Percentiles rank a stretch among this genome's conserved stretches.
Conservation (phyloP, 2,329 filamentous ascomycete genomes). For the Phoma herbarum region DNA sequence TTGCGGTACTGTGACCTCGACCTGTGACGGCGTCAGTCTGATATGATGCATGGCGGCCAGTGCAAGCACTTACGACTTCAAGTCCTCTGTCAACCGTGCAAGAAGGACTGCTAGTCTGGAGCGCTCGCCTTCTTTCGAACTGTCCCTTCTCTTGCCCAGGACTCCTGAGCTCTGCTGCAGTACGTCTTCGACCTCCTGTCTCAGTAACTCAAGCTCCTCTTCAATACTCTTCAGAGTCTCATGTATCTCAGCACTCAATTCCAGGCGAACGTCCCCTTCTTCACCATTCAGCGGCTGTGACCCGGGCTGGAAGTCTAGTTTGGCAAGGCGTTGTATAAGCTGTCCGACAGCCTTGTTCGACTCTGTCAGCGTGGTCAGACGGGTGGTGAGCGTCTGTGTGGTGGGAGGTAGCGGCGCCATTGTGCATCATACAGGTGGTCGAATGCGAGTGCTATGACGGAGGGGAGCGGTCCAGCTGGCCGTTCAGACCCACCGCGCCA, state of each 20-base stretch:
- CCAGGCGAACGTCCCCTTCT: slow-evolving; percentile 72
- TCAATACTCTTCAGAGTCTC: slow-evolving; percentile 79
- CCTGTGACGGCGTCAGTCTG: slow-evolving; percentile 43
- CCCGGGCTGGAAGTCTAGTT: slow-evolving; percentile 68
- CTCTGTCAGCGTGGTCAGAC: slow-evolving; percentile 62
- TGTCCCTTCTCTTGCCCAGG: slow-evolving; percentile 54
- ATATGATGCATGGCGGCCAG: background rate
- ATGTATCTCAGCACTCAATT: slow-evolving; percentile 83
- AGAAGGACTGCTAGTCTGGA: slow-evolving; percentile 72
- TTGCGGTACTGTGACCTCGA: slow-evolving; percentile 76
- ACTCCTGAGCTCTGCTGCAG: slow-evolving; percentile 52
- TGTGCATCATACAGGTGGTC: slow-evolving; percentile 38
- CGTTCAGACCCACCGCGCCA: slow-evolving; percentile 24
- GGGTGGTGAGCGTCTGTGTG: slow-evolving; percentile 55
- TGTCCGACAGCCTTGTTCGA: slow-evolving; percentile 62
- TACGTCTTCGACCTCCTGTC: slow-evolving; percentile 79
- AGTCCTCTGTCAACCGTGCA: slow-evolving; percentile 72
- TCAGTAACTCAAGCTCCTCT: slow-evolving; percentile 82
- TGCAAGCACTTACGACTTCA: slow-evolving; percentile 69
- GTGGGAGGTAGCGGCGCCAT: slow-evolving; percentile 50
- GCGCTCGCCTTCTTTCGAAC: slow-evolving; percentile 68
- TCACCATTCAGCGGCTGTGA: slow-evolving; percentile 67
- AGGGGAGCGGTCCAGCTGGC: slow-evolving; percentile 29
- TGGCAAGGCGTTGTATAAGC: slow-evolving; percentile 65
- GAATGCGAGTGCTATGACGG: slow-evolving; percentile 44